Evolutionary conservation across 2,329 filamentous ascomycete genomes (phyloP).

Genomic region (Sclerotinia trifoliorum): DNA sequence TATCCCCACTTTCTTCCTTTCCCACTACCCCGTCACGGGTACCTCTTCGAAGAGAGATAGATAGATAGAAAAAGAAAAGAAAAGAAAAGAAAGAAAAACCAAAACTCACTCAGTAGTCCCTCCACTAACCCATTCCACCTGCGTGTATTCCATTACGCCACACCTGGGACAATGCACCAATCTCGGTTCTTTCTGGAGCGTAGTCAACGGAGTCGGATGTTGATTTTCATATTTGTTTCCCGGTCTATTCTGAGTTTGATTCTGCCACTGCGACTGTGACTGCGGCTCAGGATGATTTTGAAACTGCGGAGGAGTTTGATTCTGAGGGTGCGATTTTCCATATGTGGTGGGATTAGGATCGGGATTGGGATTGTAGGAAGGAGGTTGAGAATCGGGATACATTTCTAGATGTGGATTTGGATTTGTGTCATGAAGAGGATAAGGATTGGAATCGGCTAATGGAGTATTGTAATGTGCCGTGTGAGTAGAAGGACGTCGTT

Average conservation of each 20-base stretch:
- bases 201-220: background rate
- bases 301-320: background rate
- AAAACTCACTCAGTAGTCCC: background rate
- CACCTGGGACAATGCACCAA: slow-evolving; percentile 2
- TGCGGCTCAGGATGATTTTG: background rate
- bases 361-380: background rate
- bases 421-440: too few relatives aligned
- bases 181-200: background rate
- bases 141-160: background rate
- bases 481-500: too few relatives aligned
- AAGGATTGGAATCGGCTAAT: too few relatives aligned
- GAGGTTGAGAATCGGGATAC: too few relatives aligned
- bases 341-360: background rate
- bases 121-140: slow-evolving; percentile 1
- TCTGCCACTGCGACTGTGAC: too few relatives aligned
- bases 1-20: too few relatives aligned
- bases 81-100: background rate
- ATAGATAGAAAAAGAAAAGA: too few relatives aligned
- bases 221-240: background rate
- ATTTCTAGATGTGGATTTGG: too few relatives aligned
- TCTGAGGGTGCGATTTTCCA: background rate
- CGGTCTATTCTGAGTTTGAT: too few relatives aligned
- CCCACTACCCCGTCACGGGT: too few relatives aligned
- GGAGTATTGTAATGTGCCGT: too few relatives aligned
- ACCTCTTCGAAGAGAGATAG: too few relatives aligned